A percentile compares a stretch with the other conserved stretches of the same genome.
phyloP scores from a whole-genome alignment of 371 early-diverging fungal genomes.

The Cladochytrium tenue region DNA sequence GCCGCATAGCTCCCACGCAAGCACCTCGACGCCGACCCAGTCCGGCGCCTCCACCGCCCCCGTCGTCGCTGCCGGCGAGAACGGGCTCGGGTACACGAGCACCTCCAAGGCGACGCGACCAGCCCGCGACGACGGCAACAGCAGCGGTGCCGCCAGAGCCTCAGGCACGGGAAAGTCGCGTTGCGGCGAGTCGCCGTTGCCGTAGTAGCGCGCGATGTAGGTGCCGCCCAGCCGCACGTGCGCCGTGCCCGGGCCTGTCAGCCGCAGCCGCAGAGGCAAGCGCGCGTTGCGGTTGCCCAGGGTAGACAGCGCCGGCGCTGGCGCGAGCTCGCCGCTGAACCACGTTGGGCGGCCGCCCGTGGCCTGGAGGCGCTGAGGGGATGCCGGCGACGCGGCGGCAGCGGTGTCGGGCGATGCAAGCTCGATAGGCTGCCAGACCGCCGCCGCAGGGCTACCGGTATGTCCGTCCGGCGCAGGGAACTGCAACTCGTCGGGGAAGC shows the following conservation, averaged over 20 bases:
- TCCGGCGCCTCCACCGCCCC: constrained; percentile 3
- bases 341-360: constrained; percentile 31
- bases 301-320: background rate
- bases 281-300: constrained; percentile 14
- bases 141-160: constrained; percentile 2
- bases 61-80: background rate
- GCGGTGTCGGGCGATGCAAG: constrained; percentile 1
- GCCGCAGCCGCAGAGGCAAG: constrained; percentile 65
- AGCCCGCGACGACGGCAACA: background rate
- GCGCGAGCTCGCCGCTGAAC: constrained; percentile 25
- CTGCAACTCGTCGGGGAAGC: constrained; percentile 71
- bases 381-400: background rate
- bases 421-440: constrained; percentile 4
- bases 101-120: constrained; percentile 10
- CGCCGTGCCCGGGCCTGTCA: constrained; percentile 67
- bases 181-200: constrained; percentile 73
- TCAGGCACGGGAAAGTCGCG: constrained; percentile 67
- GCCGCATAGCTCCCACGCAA: constrained; percentile 20
- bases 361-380: background rate
- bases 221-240: constrained; percentile 65
- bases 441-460: background rate
- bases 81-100: constrained; percentile 15
- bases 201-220: constrained; percentile 71
- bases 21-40: constrained; percentile 23
- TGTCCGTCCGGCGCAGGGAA: background rate